phyloP scores from a whole-genome alignment of 768 basidiomycete species.

The Mycena belliarum region DNA sequence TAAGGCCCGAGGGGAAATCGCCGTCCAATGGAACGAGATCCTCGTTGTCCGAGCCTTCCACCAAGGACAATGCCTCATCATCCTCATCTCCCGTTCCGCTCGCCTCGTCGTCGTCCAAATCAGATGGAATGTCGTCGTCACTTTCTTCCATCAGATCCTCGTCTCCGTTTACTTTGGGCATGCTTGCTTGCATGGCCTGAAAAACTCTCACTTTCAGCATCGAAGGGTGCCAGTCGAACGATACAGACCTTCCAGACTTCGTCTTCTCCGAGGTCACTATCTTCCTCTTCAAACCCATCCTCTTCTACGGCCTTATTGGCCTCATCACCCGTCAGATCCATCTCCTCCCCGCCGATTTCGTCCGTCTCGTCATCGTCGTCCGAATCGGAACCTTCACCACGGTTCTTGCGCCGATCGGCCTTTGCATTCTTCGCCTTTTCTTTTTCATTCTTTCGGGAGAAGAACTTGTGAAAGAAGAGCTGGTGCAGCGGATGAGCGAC shows the following conservation, averaged over 20 bases:
- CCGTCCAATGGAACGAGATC: slow-evolving; percentile 62
- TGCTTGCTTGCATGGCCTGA: slow-evolving; percentile 87
- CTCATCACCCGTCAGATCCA: slow-evolving; percentile 32
- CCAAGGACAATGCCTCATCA: slow-evolving; percentile 53
- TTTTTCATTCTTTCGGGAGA: slow-evolving; percentile 66
- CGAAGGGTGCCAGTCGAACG: neutral
- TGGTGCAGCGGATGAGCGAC: slow-evolving; percentile 26
- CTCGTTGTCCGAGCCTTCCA: slow-evolving; percentile 71
- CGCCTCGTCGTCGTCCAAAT: slow-evolving; percentile 34
- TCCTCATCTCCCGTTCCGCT: slow-evolving; percentile 34
- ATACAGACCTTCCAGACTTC: slow-evolving; percentile 86
- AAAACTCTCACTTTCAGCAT: neutral
- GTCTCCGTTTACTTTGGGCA: slow-evolving; percentile 63
- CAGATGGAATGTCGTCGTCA: slow-evolving; percentile 29
- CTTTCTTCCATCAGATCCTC: slow-evolving; percentile 41
- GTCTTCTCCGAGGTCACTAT: slow-evolving; percentile 57
- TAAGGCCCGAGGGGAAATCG: slow-evolving; percentile 55
- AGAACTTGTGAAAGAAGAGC: slow-evolving; percentile 93
- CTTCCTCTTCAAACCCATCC: slow-evolving; percentile 35
- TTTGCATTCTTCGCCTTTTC: slow-evolving; percentile 49
- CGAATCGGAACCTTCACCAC: slow-evolving; percentile 37
- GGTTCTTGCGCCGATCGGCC: slow-evolving; percentile 35
- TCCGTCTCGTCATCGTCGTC: slow-evolving; percentile 43
- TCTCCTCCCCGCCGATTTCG: slow-evolving; percentile 39
- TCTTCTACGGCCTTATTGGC: slow-evolving; percentile 31